A percentile compares a stretch with the other conserved stretches of the same genome.
Evolutionary conservation across 164 flowering plant species (phyloP).

Genomic region (Vitis riparia): DNA sequence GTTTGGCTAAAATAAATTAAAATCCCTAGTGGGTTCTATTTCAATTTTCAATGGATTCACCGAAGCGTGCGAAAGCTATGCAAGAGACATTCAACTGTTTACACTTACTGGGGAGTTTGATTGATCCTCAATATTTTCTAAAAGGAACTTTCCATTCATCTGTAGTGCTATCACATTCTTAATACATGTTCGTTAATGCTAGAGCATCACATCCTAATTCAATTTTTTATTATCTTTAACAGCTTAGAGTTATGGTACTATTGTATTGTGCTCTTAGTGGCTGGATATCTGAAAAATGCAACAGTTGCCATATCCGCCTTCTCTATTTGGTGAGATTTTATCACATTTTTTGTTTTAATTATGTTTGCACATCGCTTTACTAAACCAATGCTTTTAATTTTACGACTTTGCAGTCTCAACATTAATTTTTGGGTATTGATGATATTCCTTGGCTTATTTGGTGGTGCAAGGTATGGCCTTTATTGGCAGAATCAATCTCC

Average conservation of each 20-base stretch:
- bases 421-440: slow-evolving; percentile 25
- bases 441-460: slow-evolving; percentile 27
- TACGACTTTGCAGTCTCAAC: slow-evolving; percentile 23
- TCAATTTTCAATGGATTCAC: not conserved
- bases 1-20: no score
- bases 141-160: not conserved
- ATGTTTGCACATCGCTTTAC: not conserved
- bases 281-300: slow-evolving; percentile 35
- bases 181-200: no score
- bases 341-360: not conserved
- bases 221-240: not conserved
- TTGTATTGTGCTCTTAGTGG: slow-evolving; percentile 24
- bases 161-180: not conserved
- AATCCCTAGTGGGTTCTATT: not conserved
- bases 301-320: slow-evolving; percentile 26
- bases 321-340: slow-evolving; percentile 29
- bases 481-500: no score
- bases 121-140: not conserved
- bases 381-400: not conserved
- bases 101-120: not conserved
- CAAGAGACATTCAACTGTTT: no score
- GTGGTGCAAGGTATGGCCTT: slow-evolving; percentile 24
- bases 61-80: no score
- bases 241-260: slow-evolving; percentile 37
- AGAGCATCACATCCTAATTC: not conserved